Base-by-base conservation (phyloP, 2,329 filamentous ascomycete genomes). In the Monosporascus sp. region DNA sequence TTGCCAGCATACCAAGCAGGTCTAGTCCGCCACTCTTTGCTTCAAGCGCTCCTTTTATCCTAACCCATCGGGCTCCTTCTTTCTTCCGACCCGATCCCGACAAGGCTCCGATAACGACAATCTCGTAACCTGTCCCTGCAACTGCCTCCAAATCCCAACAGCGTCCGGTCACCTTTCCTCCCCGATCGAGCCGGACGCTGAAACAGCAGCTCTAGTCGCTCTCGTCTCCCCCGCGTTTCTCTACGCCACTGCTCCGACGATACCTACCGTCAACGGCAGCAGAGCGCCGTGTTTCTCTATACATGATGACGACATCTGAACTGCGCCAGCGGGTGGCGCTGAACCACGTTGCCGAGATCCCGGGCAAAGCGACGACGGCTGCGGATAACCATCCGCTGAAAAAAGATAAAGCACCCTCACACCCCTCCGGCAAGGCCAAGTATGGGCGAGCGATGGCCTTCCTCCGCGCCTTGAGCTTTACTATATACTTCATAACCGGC, bases 381-480 rank as follows among this genome's bases (percentile, higher is more conserved):
- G 31, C 52, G 47, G 44, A 62, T 35, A 51, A 58, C 18, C 53
- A 58, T 38, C 49, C 55, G 24, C 56, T 53, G 20, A 59, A 65
- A 39, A 52, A 55, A n/a, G 55, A 60, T 47, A 56, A 31, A 7
- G 43, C 43, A 15, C 43, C 55, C 20, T 59, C 56, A 15, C 81
- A 85, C 63, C 81, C 81, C 0, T 80, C 80, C 2, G 82, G 82
- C n/a, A 75, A 75, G 51, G 68, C 74, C 50, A 75, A 79, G 54
- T 75, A 85, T 67, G 76, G 80, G 47, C 65, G 68, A 8, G 60
- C 74, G 15, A 72, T 77, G 55, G 78, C 82, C 60, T 59, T 78
- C 24, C 48, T 84, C 39, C 76, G 83, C n/a, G 76, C 76, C 39
- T 49, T 78, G n/a, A 70, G 74, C 9, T 75, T 83, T 55, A 65